Base-by-base conservation (phyloP, 768 basidiomycete species). In the Krasilnikovozyma curviuscula region DNA sequence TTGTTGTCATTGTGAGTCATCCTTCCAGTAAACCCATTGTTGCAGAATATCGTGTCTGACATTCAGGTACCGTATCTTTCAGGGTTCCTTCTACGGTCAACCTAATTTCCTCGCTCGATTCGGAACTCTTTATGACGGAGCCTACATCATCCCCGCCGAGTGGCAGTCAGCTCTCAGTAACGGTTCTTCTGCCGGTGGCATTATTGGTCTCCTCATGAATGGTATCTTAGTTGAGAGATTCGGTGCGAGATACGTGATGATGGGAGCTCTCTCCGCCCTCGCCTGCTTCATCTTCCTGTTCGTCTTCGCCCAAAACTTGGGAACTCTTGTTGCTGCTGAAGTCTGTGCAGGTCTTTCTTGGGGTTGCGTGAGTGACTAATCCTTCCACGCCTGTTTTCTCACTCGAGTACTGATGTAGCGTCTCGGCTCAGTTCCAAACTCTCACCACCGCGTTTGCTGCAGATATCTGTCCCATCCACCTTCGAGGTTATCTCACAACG, bases 101-200 rank as follows among this genome's bases (percentile, higher is more conserved):
- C n/a, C n/a, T n/a, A n/a, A n/a, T n/a, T n/a, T n/a, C n/a, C n/a
- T n/a, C n/a, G n/a, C n/a, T n/a, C n/a, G n/a, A n/a, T n/a, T n/a
- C n/a, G n/a, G n/a, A n/a, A n/a, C n/a, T n/a, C n/a, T n/a, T 44
- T 50, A 57, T 9, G 57, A 59, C 40, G 65, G 63, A 8, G 46
- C 49, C 1, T 67, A 65, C 46, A 54, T 61, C 21, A 59, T 68
- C 21, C 62, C 66, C 1, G 63, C 67, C 1, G 48, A 55, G 32
- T 67, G 66, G 67, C 67, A 67, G 44, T 56, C 65, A 16, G 66
- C 63, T 37, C 54, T 68, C 23, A 56, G 56, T 19, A 66, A 66
- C 56, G 67, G 63, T 27, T 61, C 59, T 31, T 61, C 63, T 31
- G 56, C 54, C 38, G 63, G 65, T 30, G 57, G 57, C 29, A 58